Evolutionary conservation across 2,329 filamentous ascomycete genomes (phyloP), one percentile per base, ranked within the genome.

Genomic region (Elsinoe perseae): DNA sequence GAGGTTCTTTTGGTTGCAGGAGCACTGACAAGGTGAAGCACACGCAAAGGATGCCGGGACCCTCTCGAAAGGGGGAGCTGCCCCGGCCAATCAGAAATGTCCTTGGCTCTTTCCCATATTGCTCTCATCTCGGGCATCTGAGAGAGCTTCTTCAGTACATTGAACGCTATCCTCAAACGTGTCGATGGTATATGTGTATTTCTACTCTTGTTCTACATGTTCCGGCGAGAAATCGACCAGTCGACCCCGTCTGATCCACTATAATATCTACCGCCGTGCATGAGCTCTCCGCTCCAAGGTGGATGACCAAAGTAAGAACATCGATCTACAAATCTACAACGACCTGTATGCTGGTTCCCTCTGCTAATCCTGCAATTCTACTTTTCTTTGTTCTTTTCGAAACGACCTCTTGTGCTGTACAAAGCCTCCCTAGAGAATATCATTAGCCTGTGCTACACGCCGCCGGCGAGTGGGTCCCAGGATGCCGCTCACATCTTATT

Each of bases 401-500:
- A 62, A 20, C 60, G 60, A 3, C 61, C 65, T 48, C 65, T 61
- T 56, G 64, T 64, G 12, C 54, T 57, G 59, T 68, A 68, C 30
- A 64, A 59, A 14, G 67, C 64, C 30, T 65, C 60, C 56, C 63
- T 61, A 36, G 21, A 9, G 4, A 8, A 12, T 8, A 16, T n/a
- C 18, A 8, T 52, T 21, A 52, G 48, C 30, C 38, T 32, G 48
- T 25, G 48, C 43, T 53, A 44, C 12, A 14, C 14, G 28, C 20
- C 30, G n/a, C 57, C 23, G 21, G 16, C 38, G 52, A 44, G 44
- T 21, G 48, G 48, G 48, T 52, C 32, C 23, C 42, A 21, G 21
- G 48, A 44, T 28, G 30, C 53, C 25, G 60, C 66, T 64, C 65
- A 73, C 65, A 68, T 64, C 61, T 72, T 73, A 61, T 67, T 68